Conservation (phyloP, 108 stramenopile species). For the Discostella stelligeroides region DNA sequence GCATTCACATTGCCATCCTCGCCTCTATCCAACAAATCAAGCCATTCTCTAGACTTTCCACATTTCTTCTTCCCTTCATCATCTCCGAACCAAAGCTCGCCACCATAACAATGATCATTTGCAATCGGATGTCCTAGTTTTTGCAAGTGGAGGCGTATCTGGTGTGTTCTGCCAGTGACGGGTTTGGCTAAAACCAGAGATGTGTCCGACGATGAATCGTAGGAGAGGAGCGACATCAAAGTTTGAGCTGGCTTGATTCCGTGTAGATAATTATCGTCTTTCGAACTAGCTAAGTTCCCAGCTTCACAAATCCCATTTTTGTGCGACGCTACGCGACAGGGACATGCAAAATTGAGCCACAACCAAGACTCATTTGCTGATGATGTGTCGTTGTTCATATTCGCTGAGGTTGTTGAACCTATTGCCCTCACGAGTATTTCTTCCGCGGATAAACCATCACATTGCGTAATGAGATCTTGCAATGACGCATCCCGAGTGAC, state of each 20-base stretch:
- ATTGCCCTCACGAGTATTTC: constrained; percentile 30
- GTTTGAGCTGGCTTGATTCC: constrained; percentile 83
- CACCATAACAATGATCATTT: constrained; percentile 92
- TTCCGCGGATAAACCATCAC: constrained; percentile 1
- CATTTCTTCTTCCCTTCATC: constrained; percentile 47
- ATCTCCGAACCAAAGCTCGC: constrained; percentile 76
- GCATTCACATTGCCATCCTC: neutral
- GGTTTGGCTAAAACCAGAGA: constrained; percentile 68
- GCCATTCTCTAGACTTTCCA: constrained; percentile 46
- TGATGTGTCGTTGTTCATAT: neutral
- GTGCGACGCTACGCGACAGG: constrained; percentile 66
- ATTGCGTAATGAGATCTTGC: constrained; percentile 20
- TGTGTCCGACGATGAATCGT: constrained; percentile 68
- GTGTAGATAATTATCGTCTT: constrained; percentile 52
- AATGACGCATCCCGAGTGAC: constrained; percentile 7
- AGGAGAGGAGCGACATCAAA: constrained; percentile 70
- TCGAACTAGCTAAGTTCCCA: constrained; percentile 60
- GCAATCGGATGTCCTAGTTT: constrained; percentile 84
- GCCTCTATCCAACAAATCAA: constrained; percentile 48
- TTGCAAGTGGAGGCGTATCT: constrained; percentile 83
- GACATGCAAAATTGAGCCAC: constrained; percentile 81
- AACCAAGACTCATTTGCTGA: constrained; percentile 10
- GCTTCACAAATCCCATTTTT: constrained; percentile 85
- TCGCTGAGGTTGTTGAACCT: neutral
- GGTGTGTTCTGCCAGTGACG: constrained; percentile 83